Evolutionary conservation across 305 asterid genomes (phyloP), one percentile per base, ranked within the genome.

Genomic region (Fraxinus latifolia): DNA sequence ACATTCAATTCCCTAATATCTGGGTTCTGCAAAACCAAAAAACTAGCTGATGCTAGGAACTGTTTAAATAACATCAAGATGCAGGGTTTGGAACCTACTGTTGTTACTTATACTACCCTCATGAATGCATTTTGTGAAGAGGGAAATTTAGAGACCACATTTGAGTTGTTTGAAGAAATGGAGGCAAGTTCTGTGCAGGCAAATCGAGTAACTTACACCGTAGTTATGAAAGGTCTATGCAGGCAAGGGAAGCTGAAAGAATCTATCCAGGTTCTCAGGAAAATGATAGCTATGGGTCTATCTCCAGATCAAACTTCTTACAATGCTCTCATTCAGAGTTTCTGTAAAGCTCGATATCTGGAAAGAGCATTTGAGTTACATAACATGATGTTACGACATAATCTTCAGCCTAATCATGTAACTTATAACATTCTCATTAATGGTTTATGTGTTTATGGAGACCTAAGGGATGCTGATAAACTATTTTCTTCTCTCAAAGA

Each of bases 1-100:
- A 94, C 99, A 75, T 89, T 91, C 83, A 94, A 94, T 87, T 89
- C 96, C 77, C 79, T 95, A 83, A 88, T 95, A 77, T 78, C 93
- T 71, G 95, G 96, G 23, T 90, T 81, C 80, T 90, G 94, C 89
- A 94, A 91, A 85, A 81, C 83, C 60, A 81, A 88, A 83, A 85
- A 86, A 82, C 74, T 87, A 65, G 79, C 31, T 23, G 89, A 88
- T 84, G 97, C 95, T 17, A 84, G 53, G 82, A 84, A 79, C 81
- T 88, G 86, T 87, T 77, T 93, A 27, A 83, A 83, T 80, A 80
- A 32, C 27, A 88, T 92, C 79, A 74, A 77, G 84, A 79, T 42
- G 81, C 85, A 87, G 82, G 88, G 91, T 83, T 80, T 92, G 39
- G 87, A 78, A 67, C 99, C 98, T 76, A 90, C 81, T 15, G 85